Evolutionary conservation across 163 green algal genomes (phyloP).

Genomic region (Chloromonas sp.): DNA sequence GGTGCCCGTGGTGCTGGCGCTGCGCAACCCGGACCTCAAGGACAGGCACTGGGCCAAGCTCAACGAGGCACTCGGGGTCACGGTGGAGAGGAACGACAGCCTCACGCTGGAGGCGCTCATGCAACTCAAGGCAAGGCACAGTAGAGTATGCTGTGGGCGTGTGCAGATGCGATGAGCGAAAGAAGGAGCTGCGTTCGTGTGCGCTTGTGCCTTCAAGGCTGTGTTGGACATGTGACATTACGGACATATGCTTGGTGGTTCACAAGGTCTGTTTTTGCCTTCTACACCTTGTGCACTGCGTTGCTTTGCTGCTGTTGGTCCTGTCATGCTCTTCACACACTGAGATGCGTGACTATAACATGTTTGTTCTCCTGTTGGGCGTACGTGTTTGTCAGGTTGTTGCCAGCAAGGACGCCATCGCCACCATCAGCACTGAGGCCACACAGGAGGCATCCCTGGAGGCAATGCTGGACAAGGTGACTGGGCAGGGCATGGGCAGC

Average conservation of each 20-base stretch:
- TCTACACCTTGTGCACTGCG: too few relatives aligned
- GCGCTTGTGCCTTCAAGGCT: too few relatives aligned
- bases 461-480: slow-evolving; percentile 42
- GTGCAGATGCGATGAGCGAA: too few relatives aligned
- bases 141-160: too few relatives aligned
- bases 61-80: slow-evolving; percentile 21
- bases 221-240: too few relatives aligned
- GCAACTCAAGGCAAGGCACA: slow-evolving; percentile 33
- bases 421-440: slow-evolving; percentile 63
- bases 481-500: background rate
- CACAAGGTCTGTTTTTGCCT: too few relatives aligned
- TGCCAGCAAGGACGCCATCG: slow-evolving; percentile 50
- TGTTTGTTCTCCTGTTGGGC: too few relatives aligned
- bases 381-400: slow-evolving; percentile 34
- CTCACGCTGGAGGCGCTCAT: slow-evolving; percentile 53
- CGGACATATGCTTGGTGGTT: too few relatives aligned
- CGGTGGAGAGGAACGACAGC: slow-evolving; percentile 21
- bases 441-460: slow-evolving; percentile 71
- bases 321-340: too few relatives aligned
- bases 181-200: too few relatives aligned
- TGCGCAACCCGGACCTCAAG: slow-evolving; percentile 39
- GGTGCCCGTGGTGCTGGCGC: slow-evolving; percentile 29
- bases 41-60: slow-evolving; percentile 49
- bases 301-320: too few relatives aligned
- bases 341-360: too few relatives aligned